Evolutionary conservation across 2,329 filamentous ascomycete species (phyloP).

Genomic region (Trichoderma atrobrunneum): DNA sequence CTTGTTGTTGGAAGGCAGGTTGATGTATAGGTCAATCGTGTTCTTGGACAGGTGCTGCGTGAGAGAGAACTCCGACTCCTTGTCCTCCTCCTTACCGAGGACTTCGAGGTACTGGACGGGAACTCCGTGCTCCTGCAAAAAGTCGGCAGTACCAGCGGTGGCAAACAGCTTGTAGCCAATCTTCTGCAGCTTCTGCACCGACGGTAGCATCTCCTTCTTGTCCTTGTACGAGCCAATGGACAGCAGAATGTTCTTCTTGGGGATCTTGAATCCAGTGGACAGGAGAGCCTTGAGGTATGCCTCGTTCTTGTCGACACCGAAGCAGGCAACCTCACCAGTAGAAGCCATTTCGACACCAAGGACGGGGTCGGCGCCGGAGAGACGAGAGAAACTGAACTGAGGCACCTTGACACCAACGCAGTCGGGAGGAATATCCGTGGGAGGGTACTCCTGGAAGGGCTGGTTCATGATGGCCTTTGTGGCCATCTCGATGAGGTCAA

Average conservation of each 20-base stretch:
- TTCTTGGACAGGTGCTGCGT: conserved; percentile 97
- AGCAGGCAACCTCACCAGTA: conserved; percentile 95
- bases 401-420: conserved; percentile 97
- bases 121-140: conserved; percentile 87
- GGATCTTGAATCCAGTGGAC: conserved; percentile 93
- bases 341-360: conserved; percentile 99
- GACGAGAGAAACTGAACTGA: conserved; percentile 96
- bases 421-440: conserved; percentile 69
- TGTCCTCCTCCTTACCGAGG: conserved; percentile 74
- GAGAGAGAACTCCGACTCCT: conserved; percentile 93
- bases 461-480: conserved; percentile 93
- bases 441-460: conserved; percentile 79
- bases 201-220: conserved; percentile 95
- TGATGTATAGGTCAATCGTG: conserved; percentile 98
- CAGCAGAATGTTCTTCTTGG: conserved; percentile 90
- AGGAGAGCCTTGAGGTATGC: conserved; percentile 95
- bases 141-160: conserved; percentile 94
- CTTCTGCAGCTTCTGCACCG: conserved; percentile 82
- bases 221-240: conserved; percentile 98
- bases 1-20: conserved; percentile 96
- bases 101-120: conserved; percentile 92
- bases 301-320: conserved; percentile 93
- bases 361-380: conserved; percentile 93
- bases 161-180: conserved; percentile 95
- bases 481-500: conserved; percentile 97